A percentile compares a stretch with the other conserved stretches of the same genome.
phyloP scores from a whole-genome alignment of 1,284 basidiomycete genomes.

The Laetiporus sulphureus region DNA sequence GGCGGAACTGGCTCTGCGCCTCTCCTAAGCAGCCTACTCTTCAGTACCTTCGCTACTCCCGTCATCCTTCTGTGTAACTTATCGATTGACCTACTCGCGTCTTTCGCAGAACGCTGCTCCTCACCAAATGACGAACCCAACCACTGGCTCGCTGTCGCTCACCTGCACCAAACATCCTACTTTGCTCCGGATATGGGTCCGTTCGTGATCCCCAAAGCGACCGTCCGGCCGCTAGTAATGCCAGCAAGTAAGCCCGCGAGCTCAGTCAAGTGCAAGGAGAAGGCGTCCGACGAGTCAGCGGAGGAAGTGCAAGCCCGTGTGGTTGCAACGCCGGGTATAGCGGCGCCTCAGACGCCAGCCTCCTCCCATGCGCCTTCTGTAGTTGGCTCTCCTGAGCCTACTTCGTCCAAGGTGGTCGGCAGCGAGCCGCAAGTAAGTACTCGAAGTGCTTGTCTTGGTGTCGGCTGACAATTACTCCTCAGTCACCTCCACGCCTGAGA shows the following conservation, averaged over 20 bases:
- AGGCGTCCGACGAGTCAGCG: not conserved
- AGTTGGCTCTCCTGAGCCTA: slow-evolving; percentile 8
- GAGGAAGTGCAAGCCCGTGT: no score
- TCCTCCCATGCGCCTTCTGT: slow-evolving; percentile 3
- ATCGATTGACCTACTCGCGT: not conserved
- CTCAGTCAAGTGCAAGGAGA: slow-evolving; percentile 1
- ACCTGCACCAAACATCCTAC: slow-evolving; percentile 50
- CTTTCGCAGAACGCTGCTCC: slow-evolving; percentile 33
- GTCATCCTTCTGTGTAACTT: no score
- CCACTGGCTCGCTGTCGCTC: slow-evolving; percentile 49
- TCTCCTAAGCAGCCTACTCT: no score
- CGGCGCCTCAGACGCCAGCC: slow-evolving; percentile 14
- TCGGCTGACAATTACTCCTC: slow-evolving; percentile 1
- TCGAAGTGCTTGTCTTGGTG: no score
- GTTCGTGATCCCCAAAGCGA: slow-evolving; percentile 38
- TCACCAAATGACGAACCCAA: slow-evolving; percentile 52
- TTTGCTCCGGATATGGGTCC: slow-evolving; percentile 29
- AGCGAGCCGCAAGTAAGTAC: slow-evolving; percentile 12
- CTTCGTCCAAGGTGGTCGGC: slow-evolving; percentile 5
- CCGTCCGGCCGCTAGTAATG: slow-evolving; percentile 1
- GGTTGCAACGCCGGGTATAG: not conserved
- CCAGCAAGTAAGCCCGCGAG: slow-evolving; percentile 3
- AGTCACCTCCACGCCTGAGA: slow-evolving; percentile 47
- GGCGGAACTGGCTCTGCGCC: no score
- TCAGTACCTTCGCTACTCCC: no score